phyloP scores from a whole-genome alignment of 2,329 filamentous ascomycete species.

The Phyllosticta capitalensis region DNA sequence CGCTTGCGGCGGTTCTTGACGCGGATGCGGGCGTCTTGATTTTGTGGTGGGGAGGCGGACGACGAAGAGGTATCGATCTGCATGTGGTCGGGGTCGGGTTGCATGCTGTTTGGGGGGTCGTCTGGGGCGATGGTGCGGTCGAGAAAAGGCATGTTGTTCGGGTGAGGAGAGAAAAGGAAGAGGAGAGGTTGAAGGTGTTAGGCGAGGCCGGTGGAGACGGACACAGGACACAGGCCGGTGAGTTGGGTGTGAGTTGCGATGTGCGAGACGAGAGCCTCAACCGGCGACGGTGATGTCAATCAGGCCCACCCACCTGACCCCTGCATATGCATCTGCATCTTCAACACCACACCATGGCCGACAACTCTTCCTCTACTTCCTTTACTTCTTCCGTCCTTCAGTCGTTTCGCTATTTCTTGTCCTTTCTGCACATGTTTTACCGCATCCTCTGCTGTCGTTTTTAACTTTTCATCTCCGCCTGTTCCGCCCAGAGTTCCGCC shows the following conservation, averaged over 20 bases:
- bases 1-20: constrained; percentile 68
- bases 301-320: background rate
- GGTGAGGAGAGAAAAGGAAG: background rate
- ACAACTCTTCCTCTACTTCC: too few relatives aligned
- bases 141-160: constrained; percentile 9
- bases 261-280: background rate
- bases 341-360: background rate
- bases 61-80: constrained; percentile 21
- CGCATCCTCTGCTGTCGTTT: constrained; percentile 10
- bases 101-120: too few relatives aligned
- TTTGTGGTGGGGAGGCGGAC: constrained; percentile 19
- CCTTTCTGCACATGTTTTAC: constrained; percentile 10
- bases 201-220: constrained; percentile 1
- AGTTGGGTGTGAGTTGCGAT: constrained; percentile 8
- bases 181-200: background rate
- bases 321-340: background rate
- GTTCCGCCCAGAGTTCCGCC: constrained; percentile 7
- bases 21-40: constrained; percentile 36
- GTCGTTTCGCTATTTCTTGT: background rate
- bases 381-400: background rate
- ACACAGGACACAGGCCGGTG: constrained; percentile 6
- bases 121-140: background rate
- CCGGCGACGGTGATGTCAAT: background rate
- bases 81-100: constrained; percentile 3
- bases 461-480: background rate